Conservation (phyloP, 176 grass and related monocot genomes). For the Juncus inflexus region DNA sequence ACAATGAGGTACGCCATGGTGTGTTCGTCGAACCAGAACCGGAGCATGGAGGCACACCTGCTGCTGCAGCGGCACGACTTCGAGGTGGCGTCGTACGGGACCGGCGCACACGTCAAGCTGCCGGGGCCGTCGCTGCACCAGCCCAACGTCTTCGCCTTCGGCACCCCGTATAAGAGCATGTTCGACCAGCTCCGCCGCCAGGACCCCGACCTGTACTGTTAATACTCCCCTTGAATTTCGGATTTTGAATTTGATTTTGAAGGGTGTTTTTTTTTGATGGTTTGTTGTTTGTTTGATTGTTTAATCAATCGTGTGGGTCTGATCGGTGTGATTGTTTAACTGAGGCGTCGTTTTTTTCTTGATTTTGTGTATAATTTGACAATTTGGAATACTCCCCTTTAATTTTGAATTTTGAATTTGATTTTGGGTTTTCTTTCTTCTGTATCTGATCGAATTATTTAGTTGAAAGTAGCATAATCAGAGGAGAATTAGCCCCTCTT, state of each 20-base stretch:
- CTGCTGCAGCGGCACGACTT: slow-evolving; percentile 66
- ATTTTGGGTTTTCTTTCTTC: too few relatives aligned
- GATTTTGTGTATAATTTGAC: neutral
- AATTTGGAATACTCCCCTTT: neutral
- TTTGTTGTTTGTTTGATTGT: neutral
- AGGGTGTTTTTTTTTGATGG: too few relatives aligned
- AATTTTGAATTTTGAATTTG: too few relatives aligned
- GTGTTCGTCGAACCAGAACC: slow-evolving; percentile 95
- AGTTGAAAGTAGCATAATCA: too few relatives aligned
- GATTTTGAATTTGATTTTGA: neutral
- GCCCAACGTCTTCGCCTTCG: slow-evolving; percentile 91
- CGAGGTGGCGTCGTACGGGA: slow-evolving; percentile 86
- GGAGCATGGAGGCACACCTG: slow-evolving; percentile 96
- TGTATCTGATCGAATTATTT: too few relatives aligned
- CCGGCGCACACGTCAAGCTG: slow-evolving; percentile 81
- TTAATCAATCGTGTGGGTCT: neutral
- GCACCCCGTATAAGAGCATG: slow-evolving; percentile 76
- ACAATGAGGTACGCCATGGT: slow-evolving; percentile 78
- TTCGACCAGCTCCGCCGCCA: slow-evolving; percentile 85
- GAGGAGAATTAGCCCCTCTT: too few relatives aligned
- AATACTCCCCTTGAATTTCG: neutral
- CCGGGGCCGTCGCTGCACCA: slow-evolving; percentile 78
- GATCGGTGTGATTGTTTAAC: neutral
- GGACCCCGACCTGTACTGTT: slow-evolving; percentile 63
- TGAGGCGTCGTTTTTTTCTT: neutral